These are phyloP conservation scores for Senna tora DNA, from an alignment of 306 rosid species.

Conservation along the genomic window DNA sequence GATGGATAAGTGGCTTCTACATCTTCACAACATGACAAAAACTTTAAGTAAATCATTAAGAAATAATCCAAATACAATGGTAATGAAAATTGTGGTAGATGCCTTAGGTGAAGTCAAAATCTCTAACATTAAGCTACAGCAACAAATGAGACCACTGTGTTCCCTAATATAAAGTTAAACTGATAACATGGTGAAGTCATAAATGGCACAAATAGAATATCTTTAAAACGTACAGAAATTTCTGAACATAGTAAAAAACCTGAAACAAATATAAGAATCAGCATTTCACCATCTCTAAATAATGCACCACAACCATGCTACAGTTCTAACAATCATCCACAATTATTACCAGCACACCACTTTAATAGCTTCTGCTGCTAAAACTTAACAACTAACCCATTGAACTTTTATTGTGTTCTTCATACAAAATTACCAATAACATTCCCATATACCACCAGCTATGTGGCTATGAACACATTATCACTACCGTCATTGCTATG, in stretches of 20 bases:
- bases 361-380: neutral
- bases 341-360: constrained; percentile 13
- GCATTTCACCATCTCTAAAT: neutral
- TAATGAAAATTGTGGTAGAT: neutral
- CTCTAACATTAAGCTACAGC: constrained; percentile 6
- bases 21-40: neutral
- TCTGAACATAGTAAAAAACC: neutral
- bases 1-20: neutral
- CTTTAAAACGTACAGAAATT: too few relatives aligned
- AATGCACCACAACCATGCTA: neutral
- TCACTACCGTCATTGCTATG: neutral
- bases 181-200: too few relatives aligned
- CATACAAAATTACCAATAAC: neutral
- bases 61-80: neutral
- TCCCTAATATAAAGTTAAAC: neutral
- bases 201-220: too few relatives aligned
- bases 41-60: neutral
- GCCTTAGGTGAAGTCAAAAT: neutral
- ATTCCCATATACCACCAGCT: neutral
- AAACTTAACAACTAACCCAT: neutral
- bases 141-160: neutral
- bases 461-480: neutral
- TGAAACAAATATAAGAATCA: neutral
- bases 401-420: neutral
- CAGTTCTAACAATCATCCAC: neutral